phyloP scores from a whole-genome alignment of 768 basidiomycete genomes.

The Auriculariales sp. region DNA sequence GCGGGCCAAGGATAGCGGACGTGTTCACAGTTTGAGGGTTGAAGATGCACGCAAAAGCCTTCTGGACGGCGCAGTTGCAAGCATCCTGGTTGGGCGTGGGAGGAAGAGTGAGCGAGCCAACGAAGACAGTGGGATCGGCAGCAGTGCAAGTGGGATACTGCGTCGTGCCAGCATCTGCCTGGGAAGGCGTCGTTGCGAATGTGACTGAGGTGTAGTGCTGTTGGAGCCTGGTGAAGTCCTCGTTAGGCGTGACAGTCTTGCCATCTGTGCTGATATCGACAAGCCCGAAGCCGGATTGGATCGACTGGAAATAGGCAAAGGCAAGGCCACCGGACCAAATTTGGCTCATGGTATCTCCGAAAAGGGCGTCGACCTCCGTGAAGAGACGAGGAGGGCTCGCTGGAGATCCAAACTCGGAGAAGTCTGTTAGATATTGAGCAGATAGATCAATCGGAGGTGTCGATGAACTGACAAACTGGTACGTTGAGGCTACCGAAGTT shows the following conservation, averaged over 20 bases:
- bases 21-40: constrained; percentile 48
- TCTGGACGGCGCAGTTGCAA: constrained; percentile 59
- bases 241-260: constrained; percentile 46
- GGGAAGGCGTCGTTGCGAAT: constrained; percentile 45
- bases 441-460: constrained; percentile 12
- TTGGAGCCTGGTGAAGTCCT: constrained; percentile 54
- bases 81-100: constrained; percentile 70
- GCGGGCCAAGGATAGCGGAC: constrained; percentile 39
- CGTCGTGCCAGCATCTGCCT: constrained; percentile 35
- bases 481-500: not conserved
- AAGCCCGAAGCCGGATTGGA: constrained; percentile 70
- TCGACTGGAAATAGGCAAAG: constrained; percentile 75
- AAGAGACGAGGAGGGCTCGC: constrained; percentile 49
- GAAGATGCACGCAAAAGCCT: constrained; percentile 58
- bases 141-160: constrained; percentile 49
- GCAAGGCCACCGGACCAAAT: constrained; percentile 85
- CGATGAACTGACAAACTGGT: constrained; percentile 19
- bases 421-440: constrained; percentile 71
- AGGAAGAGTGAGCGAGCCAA: constrained; percentile 57
- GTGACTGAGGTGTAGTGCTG: constrained; percentile 43
- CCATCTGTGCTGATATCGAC: constrained; percentile 58
- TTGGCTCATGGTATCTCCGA: constrained; percentile 54
- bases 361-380: constrained; percentile 65
- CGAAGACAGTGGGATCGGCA: constrained; percentile 34
- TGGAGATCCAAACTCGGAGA: constrained; percentile 78